Conservation (phyloP, 768 basidiomycete species). For the Suillus placidus region DNA sequence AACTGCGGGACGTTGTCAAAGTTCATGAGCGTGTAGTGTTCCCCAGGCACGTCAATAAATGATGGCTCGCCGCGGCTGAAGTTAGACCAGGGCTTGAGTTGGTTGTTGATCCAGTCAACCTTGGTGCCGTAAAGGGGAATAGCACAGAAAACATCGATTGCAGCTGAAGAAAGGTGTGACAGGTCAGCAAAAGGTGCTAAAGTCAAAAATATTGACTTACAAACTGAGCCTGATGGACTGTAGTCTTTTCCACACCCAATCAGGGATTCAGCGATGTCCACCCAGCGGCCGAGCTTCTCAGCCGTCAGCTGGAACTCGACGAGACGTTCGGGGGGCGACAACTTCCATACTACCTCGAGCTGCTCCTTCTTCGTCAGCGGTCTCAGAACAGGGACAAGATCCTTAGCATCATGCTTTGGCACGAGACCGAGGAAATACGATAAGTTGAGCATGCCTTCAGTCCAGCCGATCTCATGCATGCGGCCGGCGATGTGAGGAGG, state of each 20-base stretch:
- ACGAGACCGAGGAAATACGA: slow-evolving; percentile 42
- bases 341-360: slow-evolving; percentile 30
- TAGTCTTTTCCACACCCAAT: slow-evolving; percentile 34
- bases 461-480: slow-evolving; percentile 45
- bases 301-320: slow-evolving; percentile 31
- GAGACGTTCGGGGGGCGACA: slow-evolving; percentile 30
- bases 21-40: slow-evolving; percentile 35
- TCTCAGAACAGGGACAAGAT: slow-evolving; percentile 23
- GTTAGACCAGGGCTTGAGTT: slow-evolving; percentile 28
- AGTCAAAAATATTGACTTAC: slow-evolving; percentile 20
- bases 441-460: slow-evolving; percentile 43
- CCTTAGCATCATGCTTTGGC: slow-evolving; percentile 26
- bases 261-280: slow-evolving; percentile 30
- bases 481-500: slow-evolving; percentile 41
- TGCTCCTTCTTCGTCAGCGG: slow-evolving; percentile 25
- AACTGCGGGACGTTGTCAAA: slow-evolving; percentile 32
- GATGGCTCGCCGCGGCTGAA: slow-evolving; percentile 26
- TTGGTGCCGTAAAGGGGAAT: slow-evolving; percentile 30
- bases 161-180: slow-evolving; percentile 11
- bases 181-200: slow-evolving; percentile 3
- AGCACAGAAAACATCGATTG: slow-evolving; percentile 30
- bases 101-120: slow-evolving; percentile 31
- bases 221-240: slow-evolving; percentile 25
- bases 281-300: slow-evolving; percentile 29
- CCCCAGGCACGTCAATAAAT: slow-evolving; percentile 29